Evolutionary conservation across 2,329 filamentous ascomycete species (phyloP), one percentile per base, ranked within the genome.

Genomic region (Pyrenochaeta sp.): DNA sequence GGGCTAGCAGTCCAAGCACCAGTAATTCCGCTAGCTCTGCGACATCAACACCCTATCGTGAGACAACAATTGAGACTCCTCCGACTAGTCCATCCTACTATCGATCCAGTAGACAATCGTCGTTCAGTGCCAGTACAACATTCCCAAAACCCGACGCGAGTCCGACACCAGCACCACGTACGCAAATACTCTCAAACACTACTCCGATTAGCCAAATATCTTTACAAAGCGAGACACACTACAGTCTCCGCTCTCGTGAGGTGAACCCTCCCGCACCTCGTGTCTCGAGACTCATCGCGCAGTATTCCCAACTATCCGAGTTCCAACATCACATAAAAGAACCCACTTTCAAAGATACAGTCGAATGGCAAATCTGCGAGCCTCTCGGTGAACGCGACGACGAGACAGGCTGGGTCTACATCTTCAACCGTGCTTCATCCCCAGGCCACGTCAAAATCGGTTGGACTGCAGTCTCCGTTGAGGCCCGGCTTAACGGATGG

Each of bases 371-470:
- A 47, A 53, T 58, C 13, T 28, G 50, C n/a, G 39, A 45, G 34
- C 34, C 22, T n/a, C 50, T 45, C 32, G 9, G 39, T 9, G 43
- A 40, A 25, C 55, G 55, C 37, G 55, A 58, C 36, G 43, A 40
- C 28, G 49, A 56, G 22, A 49, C 48, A 13, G 57, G 57, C 19
- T 59, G 43, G n/a, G 34, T 59, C 4, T 59, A 59, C 42, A 56
- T 59, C 44, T 59, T 44, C 30, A 39, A 50, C 40, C 47, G 57
- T 5, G 49, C 27, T 13, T 44, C 42, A 5, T 52, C 57, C 27
- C 52, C 57, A 7, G 57, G 57, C 13, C 39, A 56, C 44, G 57
- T 59, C 8, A 59, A 59, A 25, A 59, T 59, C 19, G 57, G 57
- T n/a, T 59, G 57, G 57, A 59, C 57, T 8, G 48, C 57, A 27